Evolutionary conservation across 805 yeast genomes (phyloP), one percentile per base, ranked within the genome.

Genomic region (Lachancea lanzarotensis): DNA sequence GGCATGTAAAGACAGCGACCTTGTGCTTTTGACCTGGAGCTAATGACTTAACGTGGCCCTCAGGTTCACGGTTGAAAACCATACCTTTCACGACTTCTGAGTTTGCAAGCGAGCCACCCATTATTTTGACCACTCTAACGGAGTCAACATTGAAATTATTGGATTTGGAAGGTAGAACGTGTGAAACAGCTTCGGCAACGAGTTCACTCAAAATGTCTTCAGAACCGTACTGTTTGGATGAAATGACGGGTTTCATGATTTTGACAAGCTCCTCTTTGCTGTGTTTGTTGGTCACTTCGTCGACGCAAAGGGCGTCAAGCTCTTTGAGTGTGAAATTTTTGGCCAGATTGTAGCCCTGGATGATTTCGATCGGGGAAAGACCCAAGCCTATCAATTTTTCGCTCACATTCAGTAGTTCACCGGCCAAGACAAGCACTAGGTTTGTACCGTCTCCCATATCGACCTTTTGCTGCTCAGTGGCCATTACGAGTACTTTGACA

Each of bases 41-140:
- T 46, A 84, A 70, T 50, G 81, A 75, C 62, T 87, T 88, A 40
- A 90, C 68, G 53, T 79, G 81, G 13, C 97, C 95, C 65, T 91
- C 98, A n/a, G 98, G 96, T 66, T 89, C 95, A 57, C 95, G 79
- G 54, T 95, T 95, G 75, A 93, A 91, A 32, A 93, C 96, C 98
- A 93, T 93, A 55, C 98, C 98, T 68, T 85, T 87, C 52, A 93
- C 73, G 43, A 93, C 98, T 57, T 75, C 75, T 11, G 95, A 84
- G 55, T 75, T 74, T 31, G 71, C 68, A 54, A 93, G 72, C 42
- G 90, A 74, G 15, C 95, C 75, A 49, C 98, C 98, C 96, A 93
- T 87, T 55, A 93, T 84, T 69, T 93, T 93, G 42, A 93, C 98
- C 15, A 93, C 96, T 63, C 98, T 81, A 50, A 93, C 78, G 47